A percentile compares a stretch with the other conserved stretches of the same genome.
These are phyloP conservation scores for Sesbania bispinosa DNA, from an alignment of 306 rosid species.

Conservation along the genomic window DNA sequence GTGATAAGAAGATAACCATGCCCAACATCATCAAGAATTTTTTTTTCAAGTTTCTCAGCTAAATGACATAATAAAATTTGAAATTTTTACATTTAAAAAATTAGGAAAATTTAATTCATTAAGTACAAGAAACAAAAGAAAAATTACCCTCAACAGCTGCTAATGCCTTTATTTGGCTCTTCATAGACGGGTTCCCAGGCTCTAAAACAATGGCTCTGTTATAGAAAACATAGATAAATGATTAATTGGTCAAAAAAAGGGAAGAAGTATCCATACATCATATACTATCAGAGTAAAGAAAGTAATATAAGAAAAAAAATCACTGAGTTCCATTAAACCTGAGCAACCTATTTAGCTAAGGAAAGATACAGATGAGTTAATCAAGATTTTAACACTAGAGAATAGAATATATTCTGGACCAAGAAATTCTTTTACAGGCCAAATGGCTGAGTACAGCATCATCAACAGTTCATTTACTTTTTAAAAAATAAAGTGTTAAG, in stretches of 20 bases:
- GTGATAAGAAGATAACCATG: conserved; percentile 22
- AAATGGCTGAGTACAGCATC: conserved; percentile 5
- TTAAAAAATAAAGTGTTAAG: neutral
- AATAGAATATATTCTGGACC: neutral
- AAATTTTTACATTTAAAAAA: neutral
- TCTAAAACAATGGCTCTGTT: conserved; percentile 90
- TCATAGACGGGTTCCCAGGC: conserved; percentile 73
- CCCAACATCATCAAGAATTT: neutral
- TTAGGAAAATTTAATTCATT: neutral
- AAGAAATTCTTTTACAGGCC: neutral
- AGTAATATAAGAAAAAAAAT: conserved; percentile 13
- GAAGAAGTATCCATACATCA: neutral
- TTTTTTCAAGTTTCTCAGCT: conserved; percentile 1
- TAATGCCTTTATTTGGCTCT: conserved; percentile 61
- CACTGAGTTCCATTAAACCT: neutral
- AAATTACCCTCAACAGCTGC: conserved; percentile 74
- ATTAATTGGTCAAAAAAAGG: conserved; percentile 2
- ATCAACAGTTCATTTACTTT: conserved; percentile 13
- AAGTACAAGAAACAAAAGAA: conserved; percentile 12
- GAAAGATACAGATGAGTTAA: neutral
- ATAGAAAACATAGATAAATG: conserved; percentile 31
- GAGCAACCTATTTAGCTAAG: neutral
- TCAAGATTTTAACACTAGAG: conserved; percentile 7
- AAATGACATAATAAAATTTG: neutral
- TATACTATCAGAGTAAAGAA: neutral